These are phyloP conservation scores for Pueraria montana DNA, from an alignment of 306 rosid species.

Conservation along the genomic window DNA sequence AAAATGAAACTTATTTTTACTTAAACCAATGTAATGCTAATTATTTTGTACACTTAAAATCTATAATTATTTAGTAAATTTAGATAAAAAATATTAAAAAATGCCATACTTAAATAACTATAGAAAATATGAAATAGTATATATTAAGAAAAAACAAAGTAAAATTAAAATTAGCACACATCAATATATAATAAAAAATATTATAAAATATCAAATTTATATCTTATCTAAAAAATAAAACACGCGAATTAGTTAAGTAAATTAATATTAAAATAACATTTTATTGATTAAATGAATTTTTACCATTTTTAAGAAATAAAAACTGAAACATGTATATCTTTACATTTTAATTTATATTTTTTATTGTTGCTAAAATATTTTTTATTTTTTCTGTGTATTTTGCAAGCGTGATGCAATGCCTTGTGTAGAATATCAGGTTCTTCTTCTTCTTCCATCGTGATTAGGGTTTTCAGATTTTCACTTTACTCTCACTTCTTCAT, in stretches of 20 bases:
- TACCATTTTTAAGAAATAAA: too few species aligned
- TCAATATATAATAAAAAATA: background rate
- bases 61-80: background rate
- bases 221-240: background rate
- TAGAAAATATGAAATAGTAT: background rate
- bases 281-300: too few species aligned
- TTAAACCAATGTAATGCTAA: too few species aligned
- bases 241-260: background rate
- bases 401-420: background rate
- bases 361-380: background rate
- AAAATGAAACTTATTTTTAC: too few species aligned
- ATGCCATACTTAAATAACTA: background rate
- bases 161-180: background rate
- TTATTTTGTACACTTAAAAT: background rate
- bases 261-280: too few species aligned
- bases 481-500: background rate
- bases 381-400: background rate
- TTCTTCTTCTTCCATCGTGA: background rate
- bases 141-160: too few species aligned
- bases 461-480: constrained; percentile 39
- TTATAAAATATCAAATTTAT: background rate
- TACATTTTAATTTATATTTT: background rate
- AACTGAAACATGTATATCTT: too few species aligned
- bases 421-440: background rate
- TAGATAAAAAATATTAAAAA: background rate